These are phyloP conservation scores for Mortierella sp. DNA, from an alignment of 371 early-diverging fungal species.

Conservation along the genomic window DNA sequence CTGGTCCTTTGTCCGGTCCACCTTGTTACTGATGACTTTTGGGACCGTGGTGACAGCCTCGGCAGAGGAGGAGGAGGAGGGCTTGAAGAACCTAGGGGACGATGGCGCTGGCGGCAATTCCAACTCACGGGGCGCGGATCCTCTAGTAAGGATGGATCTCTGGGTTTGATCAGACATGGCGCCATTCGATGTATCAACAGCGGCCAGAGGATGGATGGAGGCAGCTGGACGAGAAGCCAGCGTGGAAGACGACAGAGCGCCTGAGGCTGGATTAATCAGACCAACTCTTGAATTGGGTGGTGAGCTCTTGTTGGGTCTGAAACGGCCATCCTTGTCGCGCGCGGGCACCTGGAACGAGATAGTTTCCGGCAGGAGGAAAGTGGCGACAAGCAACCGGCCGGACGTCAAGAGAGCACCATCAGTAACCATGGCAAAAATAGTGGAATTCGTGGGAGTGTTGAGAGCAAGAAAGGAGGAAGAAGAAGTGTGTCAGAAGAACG, in stretches of 20 bases:
- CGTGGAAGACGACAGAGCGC: not conserved
- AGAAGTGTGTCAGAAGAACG: too few relatives aligned
- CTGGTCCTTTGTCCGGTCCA: constrained; percentile 33
- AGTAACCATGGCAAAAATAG: constrained; percentile 33
- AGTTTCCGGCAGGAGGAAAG: constrained; percentile 44
- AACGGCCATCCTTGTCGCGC: constrained; percentile 46
- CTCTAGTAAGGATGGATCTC: not conserved
- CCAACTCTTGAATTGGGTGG: constrained; percentile 1
- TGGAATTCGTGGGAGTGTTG: too few relatives aligned
- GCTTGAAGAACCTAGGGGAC: constrained; percentile 30
- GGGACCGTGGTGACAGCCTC: constrained; percentile 33
- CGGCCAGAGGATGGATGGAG: constrained; percentile 28
- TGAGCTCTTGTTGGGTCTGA: constrained; percentile 11
- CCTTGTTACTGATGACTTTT: constrained; percentile 38
- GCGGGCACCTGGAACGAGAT: constrained; percentile 48
- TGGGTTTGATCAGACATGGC: constrained; percentile 36
- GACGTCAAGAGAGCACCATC: constrained; percentile 20
- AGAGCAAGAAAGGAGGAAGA: too few relatives aligned
- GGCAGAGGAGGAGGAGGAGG: not conserved
- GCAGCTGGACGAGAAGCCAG: constrained; percentile 5
- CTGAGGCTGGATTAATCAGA: not conserved
- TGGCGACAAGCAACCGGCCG: constrained; percentile 41
- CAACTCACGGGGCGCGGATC: constrained; percentile 8
- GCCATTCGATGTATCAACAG: constrained; percentile 41
- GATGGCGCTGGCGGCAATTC: constrained; percentile 17